phyloP scores from a whole-genome alignment of 345 rosid genomes.

The Firmiana major region DNA sequence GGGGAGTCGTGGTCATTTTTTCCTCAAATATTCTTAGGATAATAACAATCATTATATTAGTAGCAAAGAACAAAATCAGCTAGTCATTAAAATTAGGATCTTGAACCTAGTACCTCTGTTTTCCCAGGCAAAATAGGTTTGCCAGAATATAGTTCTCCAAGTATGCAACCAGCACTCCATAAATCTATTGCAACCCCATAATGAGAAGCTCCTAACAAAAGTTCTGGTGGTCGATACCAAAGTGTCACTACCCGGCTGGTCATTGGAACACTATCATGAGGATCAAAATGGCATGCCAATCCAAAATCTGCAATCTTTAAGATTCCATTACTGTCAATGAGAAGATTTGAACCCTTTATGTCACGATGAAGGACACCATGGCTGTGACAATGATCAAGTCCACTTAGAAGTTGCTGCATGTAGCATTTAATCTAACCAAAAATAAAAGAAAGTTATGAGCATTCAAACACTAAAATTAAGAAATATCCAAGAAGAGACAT shows the following conservation, averaged over 20 bases:
- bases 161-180: slow-evolving; percentile 98
- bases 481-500: neutral
- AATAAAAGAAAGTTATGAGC: neutral
- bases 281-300: slow-evolving; percentile 71
- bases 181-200: slow-evolving; percentile 88
- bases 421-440: slow-evolving; percentile 77
- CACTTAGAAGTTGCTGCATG: slow-evolving; percentile 90
- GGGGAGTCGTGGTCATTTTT: neutral
- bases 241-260: slow-evolving; percentile 98
- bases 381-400: slow-evolving; percentile 92
- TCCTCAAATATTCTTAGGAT: neutral
- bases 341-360: slow-evolving; percentile 96
- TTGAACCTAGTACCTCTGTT: slow-evolving; percentile 62
- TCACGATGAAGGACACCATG: slow-evolving; percentile 85
- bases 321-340: slow-evolving; percentile 69
- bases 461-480: neutral
- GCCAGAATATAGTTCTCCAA: slow-evolving; percentile 78
- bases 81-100: neutral
- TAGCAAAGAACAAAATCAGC: slow-evolving; percentile 5
- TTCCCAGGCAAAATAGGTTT: slow-evolving; percentile 91
- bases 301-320: slow-evolving; percentile 99
- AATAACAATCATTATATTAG: neutral
- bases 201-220: slow-evolving; percentile 80
- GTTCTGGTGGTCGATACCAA: slow-evolving; percentile 99
- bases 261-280: slow-evolving; percentile 47